Base-by-base conservation (phyloP, 192 early-diverging fungal genomes). In the Mortierella alpina region DNA sequence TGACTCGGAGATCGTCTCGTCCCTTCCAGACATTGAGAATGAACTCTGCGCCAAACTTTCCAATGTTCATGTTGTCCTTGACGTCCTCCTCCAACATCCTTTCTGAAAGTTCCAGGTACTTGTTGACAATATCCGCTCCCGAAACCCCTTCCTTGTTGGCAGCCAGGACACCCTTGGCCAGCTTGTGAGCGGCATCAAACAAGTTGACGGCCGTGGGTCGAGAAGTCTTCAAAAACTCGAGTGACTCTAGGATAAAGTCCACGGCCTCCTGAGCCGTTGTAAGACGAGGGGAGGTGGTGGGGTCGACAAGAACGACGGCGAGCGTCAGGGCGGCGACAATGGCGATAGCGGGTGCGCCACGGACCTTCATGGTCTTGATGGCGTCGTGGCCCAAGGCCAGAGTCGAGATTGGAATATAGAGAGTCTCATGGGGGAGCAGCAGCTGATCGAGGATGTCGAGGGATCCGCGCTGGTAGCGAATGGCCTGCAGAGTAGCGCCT, bases 181-280 rank as follows among this genome's bases (percentile, higher is more conserved):
- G 55, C 64, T 89, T 89, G 12, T 73, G 63, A 2, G 92, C 92
- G 18, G 97, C 95, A 70, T 97, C 96, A 81, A 97, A 97, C 47
- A 99, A 86, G 75, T 99, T 98, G 69, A 99, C 96, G 7, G 96
- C 98, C 0, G 98, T 99, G 3, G 96, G 98, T 2, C 98, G 92
- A 46, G 96, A 96, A 12, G 93, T 96, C 66, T 90, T 88, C n/a
- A 96, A 84, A 70, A 93, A 95, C 56, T 91, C 91, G 44, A 97
- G 88, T 20, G 89, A 88, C 5, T 46, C 48, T 22, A 69, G 39
- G 47, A 98, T 84, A 63, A 90, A 92, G 14, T 69, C 51, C 7
- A 78, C 72, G 1, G 88, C 91, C 5, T 78, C 63, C 22, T 65
- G 50, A 1, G 73, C 66, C 23, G 85, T 79, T 31, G 86, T 53